Percentiles rank a stretch among this genome's conserved stretches.
These are phyloP conservation scores for Candida yuanshanica DNA, from an alignment of 805 yeast species.

Conservation along the genomic window DNA sequence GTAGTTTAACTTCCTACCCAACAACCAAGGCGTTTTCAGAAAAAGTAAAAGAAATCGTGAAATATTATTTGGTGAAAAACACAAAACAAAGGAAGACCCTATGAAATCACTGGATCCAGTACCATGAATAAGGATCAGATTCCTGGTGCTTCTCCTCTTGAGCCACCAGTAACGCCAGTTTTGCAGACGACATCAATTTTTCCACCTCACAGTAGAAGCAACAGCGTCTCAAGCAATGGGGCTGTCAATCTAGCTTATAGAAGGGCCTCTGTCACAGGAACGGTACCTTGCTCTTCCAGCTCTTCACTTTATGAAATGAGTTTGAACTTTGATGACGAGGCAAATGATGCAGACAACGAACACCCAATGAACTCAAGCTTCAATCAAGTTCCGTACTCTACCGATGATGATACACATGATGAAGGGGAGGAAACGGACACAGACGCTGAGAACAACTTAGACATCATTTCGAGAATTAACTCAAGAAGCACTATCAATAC, in stretches of 20 bases:
- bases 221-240: not conserved
- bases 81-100: too few species aligned
- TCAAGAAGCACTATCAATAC: conserved; percentile 2
- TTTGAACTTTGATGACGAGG: conserved; percentile 1
- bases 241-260: not conserved
- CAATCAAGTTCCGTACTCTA: not conserved
- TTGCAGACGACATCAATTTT: not conserved
- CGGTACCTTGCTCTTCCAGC: conserved; percentile 6
- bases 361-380: conserved; percentile 1
- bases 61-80: too few species aligned
- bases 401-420: not conserved
- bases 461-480: conserved; percentile 6
- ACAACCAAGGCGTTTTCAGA: too few species aligned
- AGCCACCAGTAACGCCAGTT: not conserved
- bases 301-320: conserved; percentile 8
- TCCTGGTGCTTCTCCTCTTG: too few species aligned
- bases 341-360: not conserved
- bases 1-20: too few species aligned
- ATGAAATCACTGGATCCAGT: too few species aligned
- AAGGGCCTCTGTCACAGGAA: not conserved
- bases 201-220: not conserved
- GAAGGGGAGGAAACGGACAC: conserved; percentile 16
- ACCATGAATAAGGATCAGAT: not conserved
- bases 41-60: too few species aligned
- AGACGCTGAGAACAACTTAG: conserved; percentile 10